phyloP scores from a whole-genome alignment of 108 stramenopile species.

The Seminavis robusta region DNA sequence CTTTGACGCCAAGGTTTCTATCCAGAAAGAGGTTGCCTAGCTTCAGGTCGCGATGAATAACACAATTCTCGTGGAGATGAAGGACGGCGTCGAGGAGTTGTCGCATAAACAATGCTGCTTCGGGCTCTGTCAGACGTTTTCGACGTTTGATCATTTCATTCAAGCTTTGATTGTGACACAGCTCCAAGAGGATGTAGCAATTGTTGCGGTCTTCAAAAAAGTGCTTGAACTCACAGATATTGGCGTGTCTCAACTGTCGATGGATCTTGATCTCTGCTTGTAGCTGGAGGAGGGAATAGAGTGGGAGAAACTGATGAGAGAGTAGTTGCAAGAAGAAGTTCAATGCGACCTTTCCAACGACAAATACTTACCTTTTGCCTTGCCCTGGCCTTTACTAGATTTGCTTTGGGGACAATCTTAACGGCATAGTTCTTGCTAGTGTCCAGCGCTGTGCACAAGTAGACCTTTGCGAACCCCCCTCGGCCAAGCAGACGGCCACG shows the following conservation, averaged over 20 bases:
- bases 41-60: conserved; percentile 99
- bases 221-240: conserved; percentile 95
- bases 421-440: conserved; percentile 83
- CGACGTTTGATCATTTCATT: conserved; percentile 93
- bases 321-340: not conserved
- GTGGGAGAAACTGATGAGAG: conserved; percentile 1
- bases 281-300: conserved; percentile 53
- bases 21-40: conserved; percentile 97
- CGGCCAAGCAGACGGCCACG: conserved; percentile 83
- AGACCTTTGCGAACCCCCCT: conserved; percentile 95
- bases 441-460: conserved; percentile 77
- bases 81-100: conserved; percentile 87
- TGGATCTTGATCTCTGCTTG: conserved; percentile 99
- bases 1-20: conserved; percentile 68
- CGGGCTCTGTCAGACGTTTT: conserved; percentile 87
- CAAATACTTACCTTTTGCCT: conserved; percentile 79
- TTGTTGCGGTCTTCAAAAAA: conserved; percentile 96
- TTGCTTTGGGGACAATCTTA: conserved; percentile 93
- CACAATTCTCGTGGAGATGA: conserved; percentile 88
- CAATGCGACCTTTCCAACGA: not conserved
- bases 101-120: conserved; percentile 68
- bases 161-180: conserved; percentile 95
- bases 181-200: conserved; percentile 97
- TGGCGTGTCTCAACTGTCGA: conserved; percentile 85
- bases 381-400: conserved; percentile 83